Percentiles rank a stretch among this genome's conserved stretches.
Evolutionary conservation across 371 early-diverging fungal genomes (phyloP).

Genomic region (Entomophthora muscae): DNA sequence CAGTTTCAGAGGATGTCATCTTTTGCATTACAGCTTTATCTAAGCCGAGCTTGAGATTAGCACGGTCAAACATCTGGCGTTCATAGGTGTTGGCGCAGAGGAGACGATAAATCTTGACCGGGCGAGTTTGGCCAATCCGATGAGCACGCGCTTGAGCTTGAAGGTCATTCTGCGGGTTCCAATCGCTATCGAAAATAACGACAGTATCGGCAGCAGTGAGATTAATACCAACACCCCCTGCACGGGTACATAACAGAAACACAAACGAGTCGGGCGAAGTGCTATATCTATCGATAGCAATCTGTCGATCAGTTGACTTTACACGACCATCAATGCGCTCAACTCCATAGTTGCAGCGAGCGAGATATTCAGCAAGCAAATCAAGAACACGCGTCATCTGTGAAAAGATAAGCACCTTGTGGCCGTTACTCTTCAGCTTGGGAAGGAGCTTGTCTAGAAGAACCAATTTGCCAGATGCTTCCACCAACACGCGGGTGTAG

Average conservation of each 20-base stretch:
- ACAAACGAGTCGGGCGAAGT: conserved; percentile 66
- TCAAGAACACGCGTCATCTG: conserved; percentile 98
- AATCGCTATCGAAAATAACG: conserved; percentile 89
- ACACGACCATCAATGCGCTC: conserved; percentile 76
- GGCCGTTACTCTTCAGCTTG: conserved; percentile 51
- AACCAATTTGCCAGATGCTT: conserved; percentile 77
- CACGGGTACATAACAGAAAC: conserved; percentile 81
- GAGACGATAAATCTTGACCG: conserved; percentile 83
- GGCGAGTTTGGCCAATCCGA: conserved; percentile 86
- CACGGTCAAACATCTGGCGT: conserved; percentile 66
- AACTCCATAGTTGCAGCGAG: conserved; percentile 70
- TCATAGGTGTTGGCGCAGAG: conserved; percentile 80
- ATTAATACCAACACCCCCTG: conserved; percentile 93
- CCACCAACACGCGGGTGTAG: conserved; percentile 52
- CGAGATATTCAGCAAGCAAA: conserved; percentile 88
- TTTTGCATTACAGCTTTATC: conserved; percentile 77
- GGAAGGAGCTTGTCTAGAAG: conserved; percentile 59
- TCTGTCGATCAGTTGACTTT: conserved; percentile 65
- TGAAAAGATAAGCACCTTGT: conserved; percentile 86
- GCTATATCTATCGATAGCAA: conserved; percentile 77
- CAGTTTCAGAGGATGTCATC: not conserved
- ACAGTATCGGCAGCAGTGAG: conserved; percentile 91
- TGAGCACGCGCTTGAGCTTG: conserved; percentile 46
- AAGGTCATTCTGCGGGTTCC: conserved; percentile 84
- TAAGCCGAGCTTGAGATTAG: conserved; percentile 71